Evolutionary conservation across 1,284 basidiomycete genomes (phyloP).

Genomic region (Heterobasidion annosum): DNA sequence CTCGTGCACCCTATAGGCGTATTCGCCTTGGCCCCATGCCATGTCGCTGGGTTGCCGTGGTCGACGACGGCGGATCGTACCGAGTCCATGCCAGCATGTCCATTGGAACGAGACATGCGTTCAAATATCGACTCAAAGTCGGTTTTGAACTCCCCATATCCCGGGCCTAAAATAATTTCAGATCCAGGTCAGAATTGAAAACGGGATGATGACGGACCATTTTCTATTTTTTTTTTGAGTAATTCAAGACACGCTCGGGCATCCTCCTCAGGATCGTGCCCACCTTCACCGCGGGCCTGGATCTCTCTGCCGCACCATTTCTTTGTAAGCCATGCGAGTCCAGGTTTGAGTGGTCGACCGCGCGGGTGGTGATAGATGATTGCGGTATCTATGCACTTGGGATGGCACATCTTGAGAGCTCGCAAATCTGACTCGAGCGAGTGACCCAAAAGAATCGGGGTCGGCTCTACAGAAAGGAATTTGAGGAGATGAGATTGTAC

Average conservation of each 20-base stretch:
- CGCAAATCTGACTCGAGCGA: conserved; percentile 88
- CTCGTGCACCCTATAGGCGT: conserved; percentile 63
- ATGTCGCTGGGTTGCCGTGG: conserved; percentile 71
- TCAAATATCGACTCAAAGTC: conserved; percentile 86
- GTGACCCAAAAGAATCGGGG: conserved; percentile 87
- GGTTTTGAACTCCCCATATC: conserved; percentile 79
- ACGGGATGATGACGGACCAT: conserved; percentile 32
- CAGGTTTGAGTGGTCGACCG: conserved; percentile 84
- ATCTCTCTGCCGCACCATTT: conserved; percentile 87
- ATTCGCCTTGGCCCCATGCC: conserved; percentile 77
- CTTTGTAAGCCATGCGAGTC: conserved; percentile 85
- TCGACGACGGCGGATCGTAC: conserved; percentile 71
- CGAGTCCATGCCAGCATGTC: conserved; percentile 27
- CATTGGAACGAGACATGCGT: conserved; percentile 52
- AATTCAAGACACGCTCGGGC: conserved; percentile 81
- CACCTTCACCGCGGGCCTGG: conserved; percentile 67
- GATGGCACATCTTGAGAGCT: conserved; percentile 76
- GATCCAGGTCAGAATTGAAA: neutral
- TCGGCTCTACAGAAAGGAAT: conserved; percentile 42
- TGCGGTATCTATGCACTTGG: conserved; percentile 84
- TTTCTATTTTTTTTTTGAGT: conserved; percentile 68
- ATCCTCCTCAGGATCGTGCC: conserved; percentile 90
- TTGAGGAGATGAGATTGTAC: conserved; percentile 65
- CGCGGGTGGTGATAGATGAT: conserved; percentile 84
- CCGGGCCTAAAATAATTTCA: conserved; percentile 35